Evolutionary conservation across 164 flowering plant genomes (phyloP).

Genomic region (Echeveria elegans): DNA sequence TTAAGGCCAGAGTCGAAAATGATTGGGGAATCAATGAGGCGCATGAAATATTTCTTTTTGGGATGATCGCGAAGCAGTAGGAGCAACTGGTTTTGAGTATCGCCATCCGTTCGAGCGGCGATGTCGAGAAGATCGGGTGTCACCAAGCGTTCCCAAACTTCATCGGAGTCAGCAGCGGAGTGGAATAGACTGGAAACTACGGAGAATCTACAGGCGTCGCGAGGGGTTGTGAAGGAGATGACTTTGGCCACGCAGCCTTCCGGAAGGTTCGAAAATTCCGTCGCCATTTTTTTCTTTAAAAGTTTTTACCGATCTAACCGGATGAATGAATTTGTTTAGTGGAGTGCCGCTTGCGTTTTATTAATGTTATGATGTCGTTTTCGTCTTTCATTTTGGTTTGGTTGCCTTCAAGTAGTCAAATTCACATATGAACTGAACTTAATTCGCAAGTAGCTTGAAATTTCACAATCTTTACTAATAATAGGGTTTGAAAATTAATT

Average conservation of each 20-base stretch:
- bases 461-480: too few relatives aligned
- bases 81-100: neutral
- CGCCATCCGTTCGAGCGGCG: slow-evolving; percentile 11
- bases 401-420: too few relatives aligned
- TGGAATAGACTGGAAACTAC: slow-evolving; percentile 13
- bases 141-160: slow-evolving; percentile 22
- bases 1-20: slow-evolving; percentile 19
- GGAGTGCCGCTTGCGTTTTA: too few relatives aligned
- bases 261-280: neutral
- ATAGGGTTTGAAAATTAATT: too few relatives aligned
- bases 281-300: neutral
- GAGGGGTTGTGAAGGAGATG: slow-evolving; percentile 20
- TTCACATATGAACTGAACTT: too few relatives aligned
- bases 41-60: slow-evolving; percentile 19
- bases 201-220: slow-evolving; percentile 20
- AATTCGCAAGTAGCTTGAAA: too few relatives aligned
- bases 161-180: slow-evolving; percentile 20
- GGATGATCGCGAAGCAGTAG: neutral
- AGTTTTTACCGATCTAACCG: too few relatives aligned
- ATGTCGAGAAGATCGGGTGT: slow-evolving; percentile 14
- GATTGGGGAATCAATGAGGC: slow-evolving; percentile 13
- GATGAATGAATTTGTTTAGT: too few relatives aligned
- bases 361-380: too few relatives aligned
- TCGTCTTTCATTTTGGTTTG: too few relatives aligned
- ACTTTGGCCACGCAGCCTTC: slow-evolving; percentile 18